Evolutionary conservation across 1,139 yeast genomes (phyloP).

Genomic region (Pneumocystis carinii): DNA sequence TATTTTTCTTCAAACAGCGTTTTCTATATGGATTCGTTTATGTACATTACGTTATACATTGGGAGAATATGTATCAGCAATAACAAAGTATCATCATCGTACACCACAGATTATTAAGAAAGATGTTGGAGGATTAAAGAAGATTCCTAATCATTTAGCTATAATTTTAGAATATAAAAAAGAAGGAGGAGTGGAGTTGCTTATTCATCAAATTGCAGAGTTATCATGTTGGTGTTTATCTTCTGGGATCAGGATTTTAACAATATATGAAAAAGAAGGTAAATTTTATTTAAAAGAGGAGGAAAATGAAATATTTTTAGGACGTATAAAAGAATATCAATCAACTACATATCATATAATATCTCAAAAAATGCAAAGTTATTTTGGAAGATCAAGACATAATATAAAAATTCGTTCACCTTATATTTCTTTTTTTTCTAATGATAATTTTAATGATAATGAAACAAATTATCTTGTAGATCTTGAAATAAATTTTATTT

Average conservation of each 20-base stretch:
- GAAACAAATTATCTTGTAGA: slow-evolving; percentile 21
- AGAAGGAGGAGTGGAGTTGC: slow-evolving; percentile 74
- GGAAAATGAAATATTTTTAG: slow-evolving; percentile 5
- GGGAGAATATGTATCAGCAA: neutral
- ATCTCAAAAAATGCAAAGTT: slow-evolving; percentile 44
- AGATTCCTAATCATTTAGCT: slow-evolving; percentile 65
- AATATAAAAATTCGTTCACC: slow-evolving; percentile 1
- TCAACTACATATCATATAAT: slow-evolving; percentile 47
- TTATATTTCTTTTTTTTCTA: neutral
- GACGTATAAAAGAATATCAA: slow-evolving; percentile 22
- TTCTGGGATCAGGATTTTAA: slow-evolving; percentile 58
- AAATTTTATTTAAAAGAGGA: slow-evolving; percentile 9
- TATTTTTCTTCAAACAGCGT: neutral
- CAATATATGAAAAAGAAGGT: slow-evolving; percentile 73
- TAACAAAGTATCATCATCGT: neutral
- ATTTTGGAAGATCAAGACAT: slow-evolving; percentile 48
- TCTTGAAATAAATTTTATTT: slow-evolving; percentile 50
- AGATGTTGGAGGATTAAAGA: slow-evolving; percentile 56
- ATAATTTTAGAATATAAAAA: slow-evolving; percentile 56
- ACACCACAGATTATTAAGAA: slow-evolving; percentile 47
- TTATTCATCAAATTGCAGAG: slow-evolving; percentile 63
- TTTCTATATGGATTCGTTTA: neutral
- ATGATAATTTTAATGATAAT: neutral
- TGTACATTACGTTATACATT: neutral
- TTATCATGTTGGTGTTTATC: slow-evolving; percentile 76